Evolutionary conservation across 345 rosid genomes (phyloP), one percentile per base, ranked within the genome.

Genomic region (Euclidium syriacum): DNA sequence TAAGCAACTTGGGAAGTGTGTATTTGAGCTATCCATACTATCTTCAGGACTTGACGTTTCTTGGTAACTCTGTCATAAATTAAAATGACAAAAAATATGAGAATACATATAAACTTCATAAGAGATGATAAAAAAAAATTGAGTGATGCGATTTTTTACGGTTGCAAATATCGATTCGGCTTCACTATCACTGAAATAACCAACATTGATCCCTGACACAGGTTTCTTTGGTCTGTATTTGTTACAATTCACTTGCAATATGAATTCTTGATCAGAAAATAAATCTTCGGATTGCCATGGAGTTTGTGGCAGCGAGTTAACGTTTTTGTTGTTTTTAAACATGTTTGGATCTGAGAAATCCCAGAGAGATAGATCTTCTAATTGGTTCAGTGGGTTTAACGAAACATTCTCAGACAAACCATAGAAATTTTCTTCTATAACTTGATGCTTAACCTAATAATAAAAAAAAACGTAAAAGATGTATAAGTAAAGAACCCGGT

Each of bases 171-270:
- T 53, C 0, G 63, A 55, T 63, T 62, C 53, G 40, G 46, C 59
- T 24, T 71, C 59, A n/a, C n/a, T n/a, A n/a, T n/a, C n/a, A n/a
- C n/a, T n/a, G n/a, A n/a, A n/a, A n/a, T n/a, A n/a, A n/a, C n/a
- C 29, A 48, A 1, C 11, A 49, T 47, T 30, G 9, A 39, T 9
- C 52, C 65, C 70, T 55, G 70, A 12, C 33, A 64, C 10, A 39
- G 70, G 1, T 19, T 32, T 24, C 70, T 33, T 63, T 24, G 75
- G 70, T 25, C 7, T 56, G 46, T 71, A 18, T 25, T 39, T 17
- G n/a, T 19, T 71, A 53, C 12, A 8, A 12, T 63, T 17, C 39
- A 22, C 24, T 5, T 5, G 43, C 68, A 62, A 20, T 1, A 19
- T 17, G 5, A 51, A 0, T 0, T 61, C 63, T 53, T 4, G n/a